phyloP scores from a whole-genome alignment of 2,329 filamentous ascomycete genomes.

The Fusarium denticulatum region DNA sequence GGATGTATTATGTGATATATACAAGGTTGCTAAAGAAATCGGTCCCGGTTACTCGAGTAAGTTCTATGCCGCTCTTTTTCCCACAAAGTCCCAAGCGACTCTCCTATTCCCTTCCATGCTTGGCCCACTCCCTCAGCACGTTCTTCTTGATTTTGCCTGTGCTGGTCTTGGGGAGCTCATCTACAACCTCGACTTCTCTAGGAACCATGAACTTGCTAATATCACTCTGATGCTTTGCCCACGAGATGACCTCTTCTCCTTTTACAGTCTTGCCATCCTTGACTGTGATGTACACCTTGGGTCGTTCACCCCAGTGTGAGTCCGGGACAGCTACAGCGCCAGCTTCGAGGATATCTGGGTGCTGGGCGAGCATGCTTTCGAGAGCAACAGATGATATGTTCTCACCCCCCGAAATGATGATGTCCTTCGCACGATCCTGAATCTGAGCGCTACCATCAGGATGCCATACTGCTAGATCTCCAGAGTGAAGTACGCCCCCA shows the following conservation, averaged over 20 bases:
- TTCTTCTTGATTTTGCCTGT: constrained; percentile 99
- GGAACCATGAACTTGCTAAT: constrained; percentile 94
- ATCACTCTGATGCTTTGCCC: constrained; percentile 81
- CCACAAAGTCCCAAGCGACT: not conserved
- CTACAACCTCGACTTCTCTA: constrained; percentile 78
- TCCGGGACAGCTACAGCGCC: constrained; percentile 90
- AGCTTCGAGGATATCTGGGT: constrained; percentile 89
- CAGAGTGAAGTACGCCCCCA: constrained; percentile 87
- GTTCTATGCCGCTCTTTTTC: not conserved
- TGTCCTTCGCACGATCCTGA: constrained; percentile 93
- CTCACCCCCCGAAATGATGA: constrained; percentile 97
- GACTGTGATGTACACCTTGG: constrained; percentile 90
- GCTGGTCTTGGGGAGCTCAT: constrained; percentile 93
- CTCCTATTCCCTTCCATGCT: constrained; percentile 37
- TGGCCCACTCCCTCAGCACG: constrained; percentile 84
- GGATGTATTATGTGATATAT: constrained; percentile 1
- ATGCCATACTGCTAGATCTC: constrained; percentile 94
- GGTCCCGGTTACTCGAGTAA: not conserved
- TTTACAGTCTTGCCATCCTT: constrained; percentile 66
- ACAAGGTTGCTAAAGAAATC: not conserved
- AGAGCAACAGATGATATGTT: constrained; percentile 96
- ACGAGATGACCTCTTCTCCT: constrained; percentile 77
- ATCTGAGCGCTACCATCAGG: constrained; percentile 92
- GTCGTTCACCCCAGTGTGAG: constrained; percentile 93
- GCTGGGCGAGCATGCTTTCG: constrained; percentile 87